A percentile compares a stretch with the other conserved stretches of the same genome.
Conservation (phyloP, 805 yeast species). For the Sungouiozyma ichnusensis region DNA sequence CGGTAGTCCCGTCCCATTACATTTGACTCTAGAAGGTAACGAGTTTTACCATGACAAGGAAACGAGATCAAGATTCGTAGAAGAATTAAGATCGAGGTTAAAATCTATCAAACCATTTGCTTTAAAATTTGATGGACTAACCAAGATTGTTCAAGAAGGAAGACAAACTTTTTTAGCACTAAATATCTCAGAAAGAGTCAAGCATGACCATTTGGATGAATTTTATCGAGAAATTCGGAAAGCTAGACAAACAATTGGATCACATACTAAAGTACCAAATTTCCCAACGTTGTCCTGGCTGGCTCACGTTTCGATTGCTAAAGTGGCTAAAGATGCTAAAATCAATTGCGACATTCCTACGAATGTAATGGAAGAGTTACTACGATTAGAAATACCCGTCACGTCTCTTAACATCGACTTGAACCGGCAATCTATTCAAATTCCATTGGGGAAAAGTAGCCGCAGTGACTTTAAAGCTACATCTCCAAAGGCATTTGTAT, state of each 20-base stretch:
- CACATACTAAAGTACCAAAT: no score
- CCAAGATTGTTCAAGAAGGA: neutral
- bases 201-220: neutral
- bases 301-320: slow-evolving; percentile 3
- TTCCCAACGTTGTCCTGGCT: neutral
- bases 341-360: neutral
- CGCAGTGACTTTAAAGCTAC: no score
- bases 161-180: neutral
- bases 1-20: slow-evolving; percentile 23
- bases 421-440: neutral
- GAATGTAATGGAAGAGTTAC: neutral
- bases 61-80: slow-evolving; percentile 7
- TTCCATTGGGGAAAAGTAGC: neutral
- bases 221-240: neutral
- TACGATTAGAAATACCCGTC: neutral
- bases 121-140: neutral
- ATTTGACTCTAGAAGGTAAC: slow-evolving; percentile 18
- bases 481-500: neutral
- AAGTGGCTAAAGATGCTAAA: neutral
- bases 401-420: neutral
- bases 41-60: slow-evolving; percentile 5
- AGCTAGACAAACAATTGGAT: neutral
- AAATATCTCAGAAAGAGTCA: neutral
- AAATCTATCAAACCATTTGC: slow-evolving; percentile 2
- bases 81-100: neutral